phyloP scores from a whole-genome alignment of 495 filamentous ascomycete species.

The Annulohypoxylon maeteangense region DNA sequence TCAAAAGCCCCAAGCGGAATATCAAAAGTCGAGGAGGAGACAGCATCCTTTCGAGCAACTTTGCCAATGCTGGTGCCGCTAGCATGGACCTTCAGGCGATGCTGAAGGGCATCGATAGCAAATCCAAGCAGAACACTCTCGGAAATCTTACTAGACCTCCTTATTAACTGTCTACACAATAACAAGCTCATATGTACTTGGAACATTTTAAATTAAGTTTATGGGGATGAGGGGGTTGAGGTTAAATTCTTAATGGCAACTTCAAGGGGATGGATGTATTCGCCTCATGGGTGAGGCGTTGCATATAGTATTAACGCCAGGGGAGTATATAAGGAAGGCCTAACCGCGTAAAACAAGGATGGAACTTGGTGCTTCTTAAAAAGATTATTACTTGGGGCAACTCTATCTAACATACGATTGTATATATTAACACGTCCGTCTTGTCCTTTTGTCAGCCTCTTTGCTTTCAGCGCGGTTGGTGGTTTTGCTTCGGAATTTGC shows the following conservation, averaged over 20 bases:
- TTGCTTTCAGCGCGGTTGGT: conserved; percentile 15
- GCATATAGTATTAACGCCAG: conserved; percentile 27
- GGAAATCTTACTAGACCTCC: conserved; percentile 57
- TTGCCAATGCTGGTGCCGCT: conserved; percentile 43
- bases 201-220: conserved; percentile 15
- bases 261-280: conserved; percentile 6
- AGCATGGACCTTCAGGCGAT: conserved; percentile 59
- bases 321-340: conserved; percentile 18
- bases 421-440: conserved; percentile 38
- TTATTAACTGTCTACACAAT: conserved; percentile 48
- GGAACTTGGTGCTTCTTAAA: conserved; percentile 26
- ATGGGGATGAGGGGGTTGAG: background rate
- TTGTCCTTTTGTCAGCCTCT: conserved; percentile 20
- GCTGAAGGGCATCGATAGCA: conserved; percentile 60
- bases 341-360: conserved; percentile 28
- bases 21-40: conserved; percentile 54
- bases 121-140: conserved; percentile 52
- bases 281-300: conserved; percentile 10
- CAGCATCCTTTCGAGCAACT: conserved; percentile 49
- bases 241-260: conserved; percentile 17
- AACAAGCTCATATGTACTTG: conserved; percentile 33
- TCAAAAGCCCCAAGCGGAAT: conserved; percentile 48
- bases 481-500: conserved; percentile 14
- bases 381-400: conserved; percentile 34
- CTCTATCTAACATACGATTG: conserved; percentile 39